A percentile compares a stretch with the other conserved stretches of the same genome.
phyloP scores from a whole-genome alignment of 129 eudicot species.

The Flaveria robusta region DNA sequence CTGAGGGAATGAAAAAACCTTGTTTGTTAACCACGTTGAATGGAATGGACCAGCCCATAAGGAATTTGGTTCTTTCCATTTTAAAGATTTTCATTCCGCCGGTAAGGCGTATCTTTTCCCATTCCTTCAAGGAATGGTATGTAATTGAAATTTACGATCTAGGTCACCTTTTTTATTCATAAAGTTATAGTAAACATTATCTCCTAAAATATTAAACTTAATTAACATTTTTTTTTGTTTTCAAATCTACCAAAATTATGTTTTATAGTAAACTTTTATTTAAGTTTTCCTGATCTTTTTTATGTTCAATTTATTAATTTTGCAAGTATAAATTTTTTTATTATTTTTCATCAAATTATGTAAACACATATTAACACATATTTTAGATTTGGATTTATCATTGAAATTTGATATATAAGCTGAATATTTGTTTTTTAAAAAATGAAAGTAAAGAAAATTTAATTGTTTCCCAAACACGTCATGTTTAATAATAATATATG shows the following conservation, averaged over 20 bases:
- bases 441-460: background rate
- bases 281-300: background rate
- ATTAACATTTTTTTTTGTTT: background rate
- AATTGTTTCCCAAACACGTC: background rate
- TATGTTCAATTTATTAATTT: background rate
- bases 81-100: background rate
- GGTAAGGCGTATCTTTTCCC: background rate
- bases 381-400: background rate
- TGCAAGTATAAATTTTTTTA: no score
- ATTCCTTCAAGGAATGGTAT: background rate
- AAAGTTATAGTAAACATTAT: background rate
- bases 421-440: background rate
- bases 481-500: background rate
- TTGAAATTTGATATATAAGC: background rate
- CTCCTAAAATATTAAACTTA: background rate
- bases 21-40: background rate
- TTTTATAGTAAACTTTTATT: background rate
- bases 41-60: background rate
- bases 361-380: background rate
- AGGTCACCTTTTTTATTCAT: background rate
- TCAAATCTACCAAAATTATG: background rate
- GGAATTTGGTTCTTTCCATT: background rate
- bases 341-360: no score
- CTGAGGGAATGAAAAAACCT: background rate
- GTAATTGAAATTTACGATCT: background rate